Percentiles rank a stretch among this genome's conserved stretches.
These are phyloP conservation scores for Tulasnella sp. DNA, from an alignment of 768 basidiomycete species.

Conservation along the genomic window DNA sequence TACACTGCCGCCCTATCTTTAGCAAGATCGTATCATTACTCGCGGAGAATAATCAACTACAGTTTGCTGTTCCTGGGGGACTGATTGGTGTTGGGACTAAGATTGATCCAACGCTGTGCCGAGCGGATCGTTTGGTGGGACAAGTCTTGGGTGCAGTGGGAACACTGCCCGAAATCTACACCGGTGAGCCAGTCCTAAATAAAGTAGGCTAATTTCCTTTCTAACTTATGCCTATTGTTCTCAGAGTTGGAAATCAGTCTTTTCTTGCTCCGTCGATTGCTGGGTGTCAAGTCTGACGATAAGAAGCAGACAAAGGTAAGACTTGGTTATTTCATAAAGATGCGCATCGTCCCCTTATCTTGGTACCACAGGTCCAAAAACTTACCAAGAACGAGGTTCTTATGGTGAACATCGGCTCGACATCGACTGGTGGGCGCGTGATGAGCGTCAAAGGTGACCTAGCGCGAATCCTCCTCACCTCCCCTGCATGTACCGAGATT, in stretches of 20 bases:
- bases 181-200: conserved; percentile 41
- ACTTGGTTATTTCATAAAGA: neutral
- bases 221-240: neutral
- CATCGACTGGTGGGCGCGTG: conserved; percentile 92
- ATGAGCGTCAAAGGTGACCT: conserved; percentile 89
- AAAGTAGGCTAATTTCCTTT: too few relatives aligned
- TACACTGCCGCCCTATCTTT: conserved; percentile 88
- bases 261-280: conserved; percentile 86
- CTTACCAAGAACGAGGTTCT: conserved; percentile 83
- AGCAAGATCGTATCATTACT: conserved; percentile 82
- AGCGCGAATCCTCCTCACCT: conserved; percentile 87
- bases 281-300: conserved; percentile 98
- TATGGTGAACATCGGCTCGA: conserved; percentile 96
- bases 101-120: conserved; percentile 92
- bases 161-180: conserved; percentile 86
- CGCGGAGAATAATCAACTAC: conserved; percentile 88
- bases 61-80: conserved; percentile 95
- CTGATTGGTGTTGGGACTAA: conserved; percentile 96
- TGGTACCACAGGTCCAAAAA: conserved; percentile 47
- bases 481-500: conserved; percentile 91
- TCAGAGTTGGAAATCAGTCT: conserved; percentile 83
- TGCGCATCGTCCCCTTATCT: neutral
- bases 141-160: conserved; percentile 94
- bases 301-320: conserved; percentile 89
- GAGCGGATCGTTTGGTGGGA: conserved; percentile 93